Conservation (phyloP, 495 filamentous ascomycete species). For the Alectoria sarmentosa region DNA sequence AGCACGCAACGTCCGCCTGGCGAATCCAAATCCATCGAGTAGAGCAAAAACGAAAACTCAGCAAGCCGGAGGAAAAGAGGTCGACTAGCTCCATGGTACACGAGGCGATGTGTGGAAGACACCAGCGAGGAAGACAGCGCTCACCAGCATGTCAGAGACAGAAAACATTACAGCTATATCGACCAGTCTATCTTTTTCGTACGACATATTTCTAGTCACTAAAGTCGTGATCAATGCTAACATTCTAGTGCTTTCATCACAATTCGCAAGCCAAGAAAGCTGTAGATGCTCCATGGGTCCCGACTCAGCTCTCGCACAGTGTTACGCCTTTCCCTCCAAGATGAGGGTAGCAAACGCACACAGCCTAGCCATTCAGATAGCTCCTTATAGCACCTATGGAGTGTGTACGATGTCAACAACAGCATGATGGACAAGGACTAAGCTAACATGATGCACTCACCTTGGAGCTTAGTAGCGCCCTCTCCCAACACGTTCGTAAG, state of each 20-base stretch:
- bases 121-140: not conserved
- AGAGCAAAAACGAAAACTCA: not conserved
- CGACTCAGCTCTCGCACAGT: not conserved
- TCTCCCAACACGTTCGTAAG: constrained; percentile 74
- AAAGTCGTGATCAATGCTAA: not conserved
- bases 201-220: not conserved
- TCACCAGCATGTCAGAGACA: not conserved
- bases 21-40: not conserved
- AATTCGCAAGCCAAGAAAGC: not conserved
- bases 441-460: constrained; percentile 31
- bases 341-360: not conserved
- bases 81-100: not conserved
- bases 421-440: not conserved
- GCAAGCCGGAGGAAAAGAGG: not conserved
- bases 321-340: not conserved
- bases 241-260: not conserved
- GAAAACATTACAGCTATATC: not conserved
- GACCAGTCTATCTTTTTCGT: not conserved
- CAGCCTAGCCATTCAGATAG: constrained; percentile 63
- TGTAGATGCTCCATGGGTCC: not conserved
- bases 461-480: constrained; percentile 75
- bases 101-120: not conserved
- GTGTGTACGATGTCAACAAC: constrained; percentile 17
- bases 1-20: not conserved
- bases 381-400: constrained; percentile 63